Evolutionary conservation across 306 rosid species (phyloP).

Genomic region (Astragalus glycyphyllos): DNA sequence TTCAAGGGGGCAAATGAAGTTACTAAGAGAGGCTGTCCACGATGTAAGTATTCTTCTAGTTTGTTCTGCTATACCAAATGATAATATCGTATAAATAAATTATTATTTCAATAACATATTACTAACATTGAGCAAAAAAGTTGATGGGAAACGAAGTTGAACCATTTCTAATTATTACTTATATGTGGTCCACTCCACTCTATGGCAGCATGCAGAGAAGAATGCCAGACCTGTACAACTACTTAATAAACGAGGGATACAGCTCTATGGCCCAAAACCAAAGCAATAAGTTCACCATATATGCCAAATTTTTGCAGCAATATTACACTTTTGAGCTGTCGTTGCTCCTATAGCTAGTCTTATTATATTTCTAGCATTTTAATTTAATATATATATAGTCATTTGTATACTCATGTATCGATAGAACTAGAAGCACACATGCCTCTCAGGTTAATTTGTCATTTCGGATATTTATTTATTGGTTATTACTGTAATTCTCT

Average conservation of each 20-base stretch:
- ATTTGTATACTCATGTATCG: neutral
- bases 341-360: neutral
- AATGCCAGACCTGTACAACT: constrained; percentile 54
- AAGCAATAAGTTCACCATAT: neutral
- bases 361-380: constrained; percentile 11
- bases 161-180: constrained; percentile 13
- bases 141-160: neutral
- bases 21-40: constrained; percentile 62
- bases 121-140: neutral
- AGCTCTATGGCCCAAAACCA: constrained; percentile 21
- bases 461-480: neutral
- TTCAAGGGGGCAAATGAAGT: constrained; percentile 50
- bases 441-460: neutral
- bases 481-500: neutral
- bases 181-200: neutral
- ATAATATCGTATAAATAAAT: neutral
- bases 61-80: neutral
- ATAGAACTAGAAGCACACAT: neutral
- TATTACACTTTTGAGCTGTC: neutral
- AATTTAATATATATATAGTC: too few relatives aligned
- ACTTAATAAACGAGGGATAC: constrained; percentile 44
- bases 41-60: constrained; percentile 53
- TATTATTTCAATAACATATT: neutral
- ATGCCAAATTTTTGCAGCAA: neutral
- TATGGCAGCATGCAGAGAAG: constrained; percentile 52